phyloP scores from a whole-genome alignment of 1,139 yeast species.

The Candida tunisiensis region DNA sequence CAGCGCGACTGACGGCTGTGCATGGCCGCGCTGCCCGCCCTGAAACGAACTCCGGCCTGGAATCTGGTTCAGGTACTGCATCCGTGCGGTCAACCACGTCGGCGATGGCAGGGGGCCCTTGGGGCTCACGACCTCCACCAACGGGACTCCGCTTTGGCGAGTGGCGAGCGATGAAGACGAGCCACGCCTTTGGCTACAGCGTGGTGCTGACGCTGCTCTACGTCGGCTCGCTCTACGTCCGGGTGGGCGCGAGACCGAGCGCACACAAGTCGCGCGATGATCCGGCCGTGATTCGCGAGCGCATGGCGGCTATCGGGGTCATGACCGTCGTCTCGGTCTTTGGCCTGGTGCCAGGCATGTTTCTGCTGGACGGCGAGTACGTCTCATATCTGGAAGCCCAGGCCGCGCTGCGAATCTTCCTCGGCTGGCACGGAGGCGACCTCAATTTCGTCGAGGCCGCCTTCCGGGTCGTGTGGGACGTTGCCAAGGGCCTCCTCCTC shows the following conservation, averaged over 20 bases:
- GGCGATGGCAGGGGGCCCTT: too few relatives aligned
- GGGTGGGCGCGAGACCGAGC: background rate
- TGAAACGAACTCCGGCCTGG: too few relatives aligned
- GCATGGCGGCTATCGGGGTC: conserved; percentile 23
- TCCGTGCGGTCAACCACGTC: too few relatives aligned
- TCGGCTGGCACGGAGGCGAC: conserved; percentile 12
- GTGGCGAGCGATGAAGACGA: too few relatives aligned
- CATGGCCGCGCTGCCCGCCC: too few relatives aligned
- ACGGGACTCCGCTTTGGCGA: too few relatives aligned
- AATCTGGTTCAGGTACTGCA: too few relatives aligned
- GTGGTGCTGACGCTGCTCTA: conserved; percentile 1
- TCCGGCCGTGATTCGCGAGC: conserved; percentile 20
- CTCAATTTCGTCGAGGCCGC: conserved; percentile 3
- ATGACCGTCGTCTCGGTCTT: conserved; percentile 19
- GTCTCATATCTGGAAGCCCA: conserved; percentile 8
- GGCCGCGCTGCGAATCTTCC: conserved; percentile 14
- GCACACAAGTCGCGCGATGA: conserved; percentile 10
- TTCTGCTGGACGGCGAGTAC: conserved; percentile 5
- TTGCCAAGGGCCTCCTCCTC: conserved; percentile 13
- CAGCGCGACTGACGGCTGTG: too few relatives aligned
- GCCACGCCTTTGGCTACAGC: background rate
- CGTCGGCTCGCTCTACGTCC: conserved; percentile 1
- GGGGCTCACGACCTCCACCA: too few relatives aligned
- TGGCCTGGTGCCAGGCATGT: conserved; percentile 7
- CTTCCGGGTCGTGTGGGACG: conserved; percentile 5